Evolutionary conservation across 306 rosid genomes (phyloP).

Genomic region (Sechiopsis laciniata): DNA sequence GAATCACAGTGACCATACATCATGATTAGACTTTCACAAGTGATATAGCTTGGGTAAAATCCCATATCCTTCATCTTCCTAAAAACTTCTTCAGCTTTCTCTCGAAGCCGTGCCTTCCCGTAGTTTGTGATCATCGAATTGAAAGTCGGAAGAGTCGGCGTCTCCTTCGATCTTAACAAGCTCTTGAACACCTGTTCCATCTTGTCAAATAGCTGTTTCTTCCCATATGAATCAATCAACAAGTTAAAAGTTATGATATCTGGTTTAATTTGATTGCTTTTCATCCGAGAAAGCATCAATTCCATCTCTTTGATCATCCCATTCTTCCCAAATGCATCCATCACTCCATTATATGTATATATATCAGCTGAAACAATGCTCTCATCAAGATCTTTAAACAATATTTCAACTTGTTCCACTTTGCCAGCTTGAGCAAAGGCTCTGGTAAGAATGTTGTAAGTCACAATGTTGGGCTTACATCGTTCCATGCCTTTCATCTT

Average conservation of each 20-base stretch:
- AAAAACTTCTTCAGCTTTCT: slow-evolving; percentile 57
- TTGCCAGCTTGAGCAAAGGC: slow-evolving; percentile 74
- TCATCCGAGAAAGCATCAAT: slow-evolving; percentile 65
- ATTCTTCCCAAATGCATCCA: neutral
- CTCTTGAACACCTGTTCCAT: slow-evolving; percentile 96
- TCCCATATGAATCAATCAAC: slow-evolving; percentile 87
- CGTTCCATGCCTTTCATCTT: slow-evolving; percentile 86
- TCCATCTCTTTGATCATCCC: slow-evolving; percentile 86
- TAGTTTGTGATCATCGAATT: slow-evolving; percentile 88
- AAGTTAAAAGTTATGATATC: slow-evolving; percentile 75
- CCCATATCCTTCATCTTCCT: slow-evolving; percentile 63
- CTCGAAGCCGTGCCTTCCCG: slow-evolving; percentile 76
- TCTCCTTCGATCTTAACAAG: slow-evolving; percentile 66
- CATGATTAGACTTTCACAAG: slow-evolving; percentile 73
- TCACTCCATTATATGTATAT: slow-evolving; percentile 69
- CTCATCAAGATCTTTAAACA: slow-evolving; percentile 82
- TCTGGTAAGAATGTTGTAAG: slow-evolving; percentile 82
- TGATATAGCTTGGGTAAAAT: slow-evolving; percentile 62
- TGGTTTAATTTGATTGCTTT: slow-evolving; percentile 60
- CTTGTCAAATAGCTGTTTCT: slow-evolving; percentile 77
- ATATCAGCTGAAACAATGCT: slow-evolving; percentile 68
- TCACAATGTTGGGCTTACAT: slow-evolving; percentile 79
- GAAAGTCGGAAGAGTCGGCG: slow-evolving; percentile 74
- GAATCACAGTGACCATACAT: slow-evolving; percentile 72
- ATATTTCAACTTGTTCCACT: slow-evolving; percentile 48